A percentile compares a stretch with the other conserved stretches of the same genome.
Conservation (phyloP, 2,329 filamentous ascomycete genomes). For the Hawksworthiomyces lignivorus region DNA sequence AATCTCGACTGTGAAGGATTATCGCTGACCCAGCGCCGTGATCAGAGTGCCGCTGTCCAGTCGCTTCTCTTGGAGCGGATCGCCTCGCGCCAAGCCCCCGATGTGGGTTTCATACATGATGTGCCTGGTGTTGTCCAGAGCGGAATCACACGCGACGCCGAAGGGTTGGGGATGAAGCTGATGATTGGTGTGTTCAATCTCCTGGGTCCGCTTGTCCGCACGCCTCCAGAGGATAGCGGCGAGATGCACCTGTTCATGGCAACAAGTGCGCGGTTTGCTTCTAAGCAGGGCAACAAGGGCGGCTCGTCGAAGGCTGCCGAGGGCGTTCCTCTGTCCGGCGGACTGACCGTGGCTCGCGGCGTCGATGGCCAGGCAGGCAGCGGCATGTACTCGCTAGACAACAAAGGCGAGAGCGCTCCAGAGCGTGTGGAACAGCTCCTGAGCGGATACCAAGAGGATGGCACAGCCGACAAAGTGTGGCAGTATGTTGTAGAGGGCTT, state of each 20-base stretch:
- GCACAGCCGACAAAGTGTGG: slow-evolving; percentile 24
- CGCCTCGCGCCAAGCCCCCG: slow-evolving; percentile 33
- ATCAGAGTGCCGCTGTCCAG: slow-evolving; percentile 41
- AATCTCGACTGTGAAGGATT: slow-evolving; percentile 27
- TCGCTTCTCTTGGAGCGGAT: slow-evolving; percentile 42
- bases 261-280: slow-evolving; percentile 28
- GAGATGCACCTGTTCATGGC: slow-evolving; percentile 31
- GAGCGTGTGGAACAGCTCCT: slow-evolving; percentile 21
- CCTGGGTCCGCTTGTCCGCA: slow-evolving; percentile 14
- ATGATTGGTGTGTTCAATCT: slow-evolving; percentile 6
- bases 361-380: slow-evolving; percentile 25
- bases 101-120: slow-evolving; percentile 32
- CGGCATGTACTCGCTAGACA: slow-evolving; percentile 31
- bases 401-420: slow-evolving; percentile 17
- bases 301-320: too few species aligned
- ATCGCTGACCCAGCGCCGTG: slow-evolving; percentile 31
- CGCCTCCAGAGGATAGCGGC: slow-evolving; percentile 21
- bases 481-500: slow-evolving; percentile 18
- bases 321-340: slow-evolving; percentile 19
- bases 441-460: slow-evolving; percentile 22
- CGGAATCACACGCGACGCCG: slow-evolving; percentile 14
- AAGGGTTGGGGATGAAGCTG: slow-evolving; percentile 2
- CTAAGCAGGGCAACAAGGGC: too few species aligned
- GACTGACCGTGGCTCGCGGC: slow-evolving; percentile 20
- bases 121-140: slow-evolving; percentile 30